These are phyloP conservation scores for Patellifolia procumbens DNA, from an alignment of 179 eudicot genomes.

Conservation along the genomic window DNA sequence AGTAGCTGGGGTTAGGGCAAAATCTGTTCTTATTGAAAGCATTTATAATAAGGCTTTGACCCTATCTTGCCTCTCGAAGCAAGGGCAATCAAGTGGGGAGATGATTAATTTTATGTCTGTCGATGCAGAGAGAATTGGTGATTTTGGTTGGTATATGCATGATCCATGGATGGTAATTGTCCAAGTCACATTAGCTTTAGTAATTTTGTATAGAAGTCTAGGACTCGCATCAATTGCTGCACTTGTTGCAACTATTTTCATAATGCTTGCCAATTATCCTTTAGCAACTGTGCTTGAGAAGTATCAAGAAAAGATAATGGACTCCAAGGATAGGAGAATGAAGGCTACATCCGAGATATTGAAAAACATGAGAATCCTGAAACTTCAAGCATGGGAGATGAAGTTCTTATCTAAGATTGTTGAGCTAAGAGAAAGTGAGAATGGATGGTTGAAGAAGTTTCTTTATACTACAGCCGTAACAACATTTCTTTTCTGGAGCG, in stretches of 20 bases:
- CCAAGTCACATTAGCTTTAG: conserved; percentile 60
- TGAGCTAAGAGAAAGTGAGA: conserved; percentile 54
- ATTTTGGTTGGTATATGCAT: conserved; percentile 68
- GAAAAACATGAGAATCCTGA: conserved; percentile 82
- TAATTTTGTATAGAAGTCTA: conserved; percentile 63
- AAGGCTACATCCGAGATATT: conserved; percentile 75
- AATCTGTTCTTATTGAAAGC: conserved; percentile 52
- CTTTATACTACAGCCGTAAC: conserved; percentile 45
- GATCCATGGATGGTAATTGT: conserved; percentile 77
- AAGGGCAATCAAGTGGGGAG: conserved; percentile 65
- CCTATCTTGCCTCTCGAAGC: conserved; percentile 59
- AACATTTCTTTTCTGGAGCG: conserved; percentile 57
- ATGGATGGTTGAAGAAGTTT: conserved; percentile 64
- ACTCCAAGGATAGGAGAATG: conserved; percentile 78
- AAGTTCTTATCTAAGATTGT: conserved; percentile 69
- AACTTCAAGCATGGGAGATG: conserved; percentile 93
- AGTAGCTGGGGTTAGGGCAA: conserved; percentile 48
- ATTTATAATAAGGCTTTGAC: conserved; percentile 61
- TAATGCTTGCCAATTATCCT: conserved; percentile 72
- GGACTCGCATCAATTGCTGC: conserved; percentile 75
- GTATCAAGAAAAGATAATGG: conserved; percentile 64
- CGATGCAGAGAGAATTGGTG: conserved; percentile 73
- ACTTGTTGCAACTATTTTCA: conserved; percentile 46
- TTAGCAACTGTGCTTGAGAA: conserved; percentile 53
- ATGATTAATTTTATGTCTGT: conserved; percentile 75